Conservation (phyloP, 2,329 filamentous ascomycete genomes). For the Pseudocercospora eumusae region DNA sequence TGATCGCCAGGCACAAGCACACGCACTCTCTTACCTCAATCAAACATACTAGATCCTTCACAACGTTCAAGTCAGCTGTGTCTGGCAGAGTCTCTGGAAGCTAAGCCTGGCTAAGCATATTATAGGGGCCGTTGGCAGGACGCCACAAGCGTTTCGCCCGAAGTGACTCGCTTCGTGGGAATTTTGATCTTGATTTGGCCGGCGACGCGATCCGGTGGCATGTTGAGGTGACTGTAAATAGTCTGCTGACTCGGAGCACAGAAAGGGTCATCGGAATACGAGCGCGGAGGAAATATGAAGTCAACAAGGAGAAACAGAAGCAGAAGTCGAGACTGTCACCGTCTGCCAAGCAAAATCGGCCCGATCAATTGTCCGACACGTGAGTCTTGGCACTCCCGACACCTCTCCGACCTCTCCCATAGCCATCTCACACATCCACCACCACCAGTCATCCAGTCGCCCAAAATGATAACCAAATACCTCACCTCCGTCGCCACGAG, state of each 20-base stretch:
- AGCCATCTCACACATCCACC: background rate
- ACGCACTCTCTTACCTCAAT: slow-evolving; percentile 4
- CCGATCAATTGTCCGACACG: background rate
- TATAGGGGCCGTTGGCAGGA: slow-evolving; percentile 19
- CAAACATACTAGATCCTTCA: slow-evolving; percentile 11
- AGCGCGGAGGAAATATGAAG: background rate
- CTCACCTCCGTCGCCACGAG: slow-evolving; percentile 79
- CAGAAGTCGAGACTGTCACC: background rate
- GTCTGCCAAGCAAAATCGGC: background rate
- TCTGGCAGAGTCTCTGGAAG: slow-evolving; percentile 4
- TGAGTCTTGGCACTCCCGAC: slow-evolving; percentile 8
- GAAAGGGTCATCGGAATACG: background rate
- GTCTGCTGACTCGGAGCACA: background rate
- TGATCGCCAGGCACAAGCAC: slow-evolving; percentile 7
- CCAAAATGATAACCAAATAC: slow-evolving; percentile 78
- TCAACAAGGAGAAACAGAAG: background rate
- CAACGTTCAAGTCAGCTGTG: background rate
- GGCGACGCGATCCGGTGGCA: background rate
- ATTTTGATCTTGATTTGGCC: background rate
- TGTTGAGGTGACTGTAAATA: background rate
- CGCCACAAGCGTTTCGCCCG: slow-evolving; percentile 21
- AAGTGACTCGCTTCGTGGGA: slow-evolving; percentile 1
- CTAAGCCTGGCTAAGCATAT: slow-evolving; percentile 15
- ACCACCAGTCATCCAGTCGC: background rate
- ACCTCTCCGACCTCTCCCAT: background rate